Evolutionary conservation across 345 rosid genomes (phyloP).

Genomic region (Ceriops tagal): DNA sequence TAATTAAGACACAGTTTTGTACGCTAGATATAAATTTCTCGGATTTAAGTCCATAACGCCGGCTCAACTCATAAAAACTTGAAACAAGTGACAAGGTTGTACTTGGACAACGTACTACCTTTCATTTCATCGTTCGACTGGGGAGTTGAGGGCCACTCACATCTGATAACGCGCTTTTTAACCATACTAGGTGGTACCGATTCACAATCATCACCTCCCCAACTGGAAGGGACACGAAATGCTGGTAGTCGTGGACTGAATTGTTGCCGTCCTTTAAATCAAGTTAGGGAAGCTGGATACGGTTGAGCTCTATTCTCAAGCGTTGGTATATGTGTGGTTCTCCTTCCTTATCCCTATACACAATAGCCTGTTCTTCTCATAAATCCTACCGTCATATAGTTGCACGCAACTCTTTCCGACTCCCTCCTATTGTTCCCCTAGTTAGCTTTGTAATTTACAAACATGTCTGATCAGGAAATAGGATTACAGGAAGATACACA

Average conservation of each 20-base stretch:
- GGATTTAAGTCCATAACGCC: background rate
- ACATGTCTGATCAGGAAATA: slow-evolving; percentile 46
- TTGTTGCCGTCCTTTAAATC: slow-evolving; percentile 45
- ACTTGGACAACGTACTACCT: slow-evolving; percentile 10
- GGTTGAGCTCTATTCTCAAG: slow-evolving; percentile 41
- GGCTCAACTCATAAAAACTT: background rate
- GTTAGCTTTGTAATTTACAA: slow-evolving; percentile 3
- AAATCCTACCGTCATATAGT: slow-evolving; percentile 16
- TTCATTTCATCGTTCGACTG: background rate
- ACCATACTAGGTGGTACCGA: slow-evolving; percentile 25
- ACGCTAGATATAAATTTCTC: background rate
- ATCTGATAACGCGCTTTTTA: slow-evolving; percentile 7
- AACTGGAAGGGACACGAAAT: slow-evolving; percentile 20
- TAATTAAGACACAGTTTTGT: too few species aligned
- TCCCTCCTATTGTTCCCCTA: slow-evolving; percentile 17
- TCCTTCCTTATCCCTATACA: slow-evolving; percentile 81
- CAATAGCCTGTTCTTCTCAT: slow-evolving; percentile 17
- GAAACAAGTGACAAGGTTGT: slow-evolving; percentile 26
- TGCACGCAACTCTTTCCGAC: slow-evolving; percentile 24
- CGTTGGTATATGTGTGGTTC: slow-evolving; percentile 88
- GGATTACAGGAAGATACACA: slow-evolving; percentile 35
- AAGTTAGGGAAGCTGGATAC: slow-evolving; percentile 47
- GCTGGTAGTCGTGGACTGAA: slow-evolving; percentile 50
- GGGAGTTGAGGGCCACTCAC: slow-evolving; percentile 29
- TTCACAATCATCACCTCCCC: slow-evolving; percentile 16